These are phyloP conservation scores for Trametopsis cervina DNA, from an alignment of 768 basidiomycete genomes.

Conservation along the genomic window DNA sequence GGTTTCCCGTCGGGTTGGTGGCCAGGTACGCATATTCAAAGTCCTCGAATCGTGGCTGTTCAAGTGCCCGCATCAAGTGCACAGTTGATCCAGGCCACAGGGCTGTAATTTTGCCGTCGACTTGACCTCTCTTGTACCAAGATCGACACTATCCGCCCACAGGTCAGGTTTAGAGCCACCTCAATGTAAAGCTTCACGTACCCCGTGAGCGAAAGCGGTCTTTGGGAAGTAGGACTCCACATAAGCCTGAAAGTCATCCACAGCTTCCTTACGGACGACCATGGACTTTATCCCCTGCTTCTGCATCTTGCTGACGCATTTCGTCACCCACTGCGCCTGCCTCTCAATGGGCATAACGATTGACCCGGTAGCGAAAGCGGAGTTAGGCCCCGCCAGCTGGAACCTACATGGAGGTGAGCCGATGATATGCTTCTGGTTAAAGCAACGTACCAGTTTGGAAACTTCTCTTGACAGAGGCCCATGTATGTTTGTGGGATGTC, in stretches of 20 bases:
- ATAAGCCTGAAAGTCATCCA: conserved; percentile 24
- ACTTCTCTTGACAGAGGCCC: conserved; percentile 21
- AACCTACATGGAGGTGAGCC: conserved; percentile 1
- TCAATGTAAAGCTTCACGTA: too few relatives aligned
- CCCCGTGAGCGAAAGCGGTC: background rate
- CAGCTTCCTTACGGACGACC: conserved; percentile 21
- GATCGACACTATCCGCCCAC: conserved; percentile 18
- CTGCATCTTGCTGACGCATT: conserved; percentile 24
- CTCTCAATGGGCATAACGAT: conserved; percentile 21
- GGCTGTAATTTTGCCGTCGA: conserved; percentile 21
- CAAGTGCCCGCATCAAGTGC: conserved; percentile 8
- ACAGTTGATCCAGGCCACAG: conserved; percentile 22
- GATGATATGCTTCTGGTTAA: background rate
- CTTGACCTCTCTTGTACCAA: conserved; percentile 23
- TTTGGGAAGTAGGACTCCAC: conserved; percentile 14
- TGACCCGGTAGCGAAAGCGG: conserved; percentile 19
- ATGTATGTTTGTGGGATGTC: conserved; percentile 24
- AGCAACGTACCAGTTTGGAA: conserved; percentile 22
- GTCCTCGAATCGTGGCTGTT: conserved; percentile 25
- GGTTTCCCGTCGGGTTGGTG: conserved; percentile 8
- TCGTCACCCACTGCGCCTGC: conserved; percentile 21
- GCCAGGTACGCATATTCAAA: conserved; percentile 15
- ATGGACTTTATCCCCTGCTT: conserved; percentile 22
- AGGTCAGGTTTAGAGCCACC: too few relatives aligned
- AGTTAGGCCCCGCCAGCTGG: conserved; percentile 21